Base-by-base conservation (phyloP, 805 yeast genomes). In the Pichia deserticola region DNA sequence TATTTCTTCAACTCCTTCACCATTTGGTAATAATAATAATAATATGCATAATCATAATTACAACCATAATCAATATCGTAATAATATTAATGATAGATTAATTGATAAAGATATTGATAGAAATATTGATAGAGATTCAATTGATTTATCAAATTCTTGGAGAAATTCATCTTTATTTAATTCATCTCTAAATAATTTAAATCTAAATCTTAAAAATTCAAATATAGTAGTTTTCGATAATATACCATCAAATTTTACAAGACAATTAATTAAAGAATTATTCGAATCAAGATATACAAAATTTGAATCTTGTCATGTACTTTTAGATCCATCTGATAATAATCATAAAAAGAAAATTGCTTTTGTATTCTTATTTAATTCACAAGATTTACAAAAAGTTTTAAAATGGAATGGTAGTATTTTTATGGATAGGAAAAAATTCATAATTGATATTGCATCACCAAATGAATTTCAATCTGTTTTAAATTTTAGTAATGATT, bases 211-310 rank as follows among this genome's bases (percentile, higher is more conserved):
- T 10, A 39, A 13, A 7, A 20, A 38, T 42, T 15, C 51, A 13
- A n/a, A 42, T 54, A 35, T 71, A 35, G 46, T 45, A 5, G 39
- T 47, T 7, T 45, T 86, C 48, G 63, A 77, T 7, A 79, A 81
- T 52, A 63, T 86, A 36, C 87, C 89, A 0, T 69, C 77, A 3
- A 72, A 73, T 27, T 73, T 81, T 36, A 72, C 77, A 46, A 73
- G 77, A 27, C 68, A 68, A 46, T 73, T 77, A 46, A 68, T 84
- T 25, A 74, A 71, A 47, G 87, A 84, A 59, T 67, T 85, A 36
- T 81, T 85, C 61, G 70, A 73, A 46, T 79, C 88, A 50, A 72
- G 88, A 53, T 82, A 74, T 59, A 79, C 84, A 50, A 71, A 72
- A 36, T 77, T 69, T 55, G 73, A 72, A 47, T 82, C 82, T 61